Percentiles rank a stretch among this genome's conserved stretches.
These are phyloP conservation scores for Copromyces sp. DNA, from an alignment of 495 filamentous ascomycete species.

Conservation along the genomic window DNA sequence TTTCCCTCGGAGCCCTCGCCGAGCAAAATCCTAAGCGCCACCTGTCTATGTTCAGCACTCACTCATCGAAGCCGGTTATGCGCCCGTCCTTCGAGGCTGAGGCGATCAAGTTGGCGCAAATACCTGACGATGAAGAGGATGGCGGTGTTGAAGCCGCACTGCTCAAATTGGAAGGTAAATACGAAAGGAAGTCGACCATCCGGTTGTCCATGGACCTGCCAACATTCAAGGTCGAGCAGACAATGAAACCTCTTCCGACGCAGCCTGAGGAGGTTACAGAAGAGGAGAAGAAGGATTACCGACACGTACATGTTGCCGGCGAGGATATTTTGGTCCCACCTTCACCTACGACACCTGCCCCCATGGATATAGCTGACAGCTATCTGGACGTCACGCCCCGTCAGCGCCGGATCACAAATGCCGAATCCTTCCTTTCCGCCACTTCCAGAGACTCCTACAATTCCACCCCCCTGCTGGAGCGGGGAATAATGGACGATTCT, in stretches of 20 bases:
- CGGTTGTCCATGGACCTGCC: slow-evolving; percentile 30
- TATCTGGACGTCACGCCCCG: slow-evolving; percentile 12
- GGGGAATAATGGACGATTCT: slow-evolving; percentile 52
- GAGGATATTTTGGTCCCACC: slow-evolving; percentile 17
- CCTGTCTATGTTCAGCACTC: slow-evolving; percentile 59
- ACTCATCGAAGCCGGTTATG: slow-evolving; percentile 66
- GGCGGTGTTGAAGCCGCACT: slow-evolving; percentile 90
- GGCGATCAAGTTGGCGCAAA: slow-evolving; percentile 75
- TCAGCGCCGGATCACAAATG: slow-evolving; percentile 17
- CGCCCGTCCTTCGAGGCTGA: slow-evolving; percentile 84
- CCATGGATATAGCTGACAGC: slow-evolving; percentile 11
- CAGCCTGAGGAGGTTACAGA: slow-evolving; percentile 14
- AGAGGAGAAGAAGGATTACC: slow-evolving; percentile 37
- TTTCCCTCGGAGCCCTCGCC: slow-evolving; percentile 50
- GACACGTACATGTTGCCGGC: slow-evolving; percentile 32
- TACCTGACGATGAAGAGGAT: slow-evolving; percentile 82
- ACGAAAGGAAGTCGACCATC: slow-evolving; percentile 39
- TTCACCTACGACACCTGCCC: slow-evolving; percentile 18
- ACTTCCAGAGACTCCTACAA: slow-evolving; percentile 53
- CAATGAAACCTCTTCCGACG: slow-evolving; percentile 7
- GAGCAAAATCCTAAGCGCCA: slow-evolving; percentile 33
- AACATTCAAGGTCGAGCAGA: neutral
- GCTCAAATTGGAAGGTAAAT: slow-evolving; percentile 87
- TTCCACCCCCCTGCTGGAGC: slow-evolving; percentile 66
- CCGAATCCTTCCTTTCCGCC: slow-evolving; percentile 38